Base-by-base conservation (phyloP, 2,329 filamentous ascomycete species). In the Pseudogymnoascus sp. region DNA sequence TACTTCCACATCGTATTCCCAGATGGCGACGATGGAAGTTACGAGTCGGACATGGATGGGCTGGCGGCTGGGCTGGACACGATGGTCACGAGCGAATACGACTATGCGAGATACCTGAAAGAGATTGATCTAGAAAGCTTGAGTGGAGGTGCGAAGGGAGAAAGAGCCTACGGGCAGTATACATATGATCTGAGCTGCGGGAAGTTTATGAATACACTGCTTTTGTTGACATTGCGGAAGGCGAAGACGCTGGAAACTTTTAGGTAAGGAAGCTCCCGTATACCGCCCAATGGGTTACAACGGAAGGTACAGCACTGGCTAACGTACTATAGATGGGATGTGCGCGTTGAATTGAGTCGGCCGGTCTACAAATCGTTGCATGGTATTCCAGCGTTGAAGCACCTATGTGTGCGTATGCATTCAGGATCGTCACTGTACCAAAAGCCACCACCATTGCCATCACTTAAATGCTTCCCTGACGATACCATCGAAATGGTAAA, bases 141-240 rank as follows among this genome's bases (percentile, higher is more conserved):
- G 26, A 80, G 77, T 65, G 75, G 77, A 8, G 82, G 81, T 7
- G 71, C 75, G 61, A 81, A 81, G 70, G 81, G 78, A n/a, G 81
- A 85, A 66, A 69, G 73, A 16, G 77, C 80, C 21, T 83, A 84
- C 68, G 78, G 80, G 62, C 74, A 78, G 1, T 86, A 85, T 65
- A 74, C 81, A 6, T 82, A 81, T 68, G 80, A 74, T 62, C 72
- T 78, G 33, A 84, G 80, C 70, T 84, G 81, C 68, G 84, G 84
- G 60, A 87, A 85, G 73, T 85, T 87, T 63, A 77, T 88, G 71
- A 87, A 84, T 66, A 85, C 83, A 0, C 71, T 88, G 43, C 71
- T 88, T 5, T 77, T 81, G 31, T 68, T 86, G 69, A 80, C 82
- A 1, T 69, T 88, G 64, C 81, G 80, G 67, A 83, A 81, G 66